Base-by-base conservation (phyloP, 176 grass and related monocot species). In the Tuctoria greenei region DNA sequence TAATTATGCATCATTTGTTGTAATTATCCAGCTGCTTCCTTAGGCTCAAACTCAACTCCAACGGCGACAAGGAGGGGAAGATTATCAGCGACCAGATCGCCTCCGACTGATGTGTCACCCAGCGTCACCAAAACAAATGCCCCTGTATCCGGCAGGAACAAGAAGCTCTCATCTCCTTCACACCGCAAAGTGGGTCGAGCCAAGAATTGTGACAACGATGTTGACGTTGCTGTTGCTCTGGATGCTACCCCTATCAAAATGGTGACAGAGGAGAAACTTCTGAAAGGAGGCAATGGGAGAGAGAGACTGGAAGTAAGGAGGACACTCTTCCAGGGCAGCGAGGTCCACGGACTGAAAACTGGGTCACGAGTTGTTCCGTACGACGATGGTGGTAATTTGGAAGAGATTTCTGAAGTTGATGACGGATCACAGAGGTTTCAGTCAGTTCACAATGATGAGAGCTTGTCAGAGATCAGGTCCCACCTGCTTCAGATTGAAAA, bases 401-500 rank as follows among this genome's bases (percentile, higher is more conserved):
- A 92, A 62, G 89, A 76, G 66, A 91, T 80, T 88, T 84, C 76
- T 1, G 68, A 84, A 45, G 74, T 83, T 73, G 91, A 88, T 41
- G 74, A 62, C 67, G 77, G 52, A 63, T 58, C 72, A 6, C 56
- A 73, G 72, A 85, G 71, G 64, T 66, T 64, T 76, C 76, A 86
- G 41, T 40, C 49, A 61, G 77, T 64, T 42, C 74, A 77, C 17
- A 89, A 85, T 56, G 95, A 99, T 3, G 92, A 90, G 66, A 86
- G 87, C 64, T 79, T 99, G 41, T 90, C 80, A 58, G 72, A 86
- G 74, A 92, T 99, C 37, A 77, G 85, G 70, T 52, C 82, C 2
- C 91, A 99, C 61, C 82, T 99, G 76, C 87, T 90, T 88, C 95
- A 95, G 77, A 99, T 99, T 80, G 92, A 99, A 82, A 95, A 88